phyloP scores from a whole-genome alignment of 345 rosid species.

The Hibiscus mutabilis region DNA sequence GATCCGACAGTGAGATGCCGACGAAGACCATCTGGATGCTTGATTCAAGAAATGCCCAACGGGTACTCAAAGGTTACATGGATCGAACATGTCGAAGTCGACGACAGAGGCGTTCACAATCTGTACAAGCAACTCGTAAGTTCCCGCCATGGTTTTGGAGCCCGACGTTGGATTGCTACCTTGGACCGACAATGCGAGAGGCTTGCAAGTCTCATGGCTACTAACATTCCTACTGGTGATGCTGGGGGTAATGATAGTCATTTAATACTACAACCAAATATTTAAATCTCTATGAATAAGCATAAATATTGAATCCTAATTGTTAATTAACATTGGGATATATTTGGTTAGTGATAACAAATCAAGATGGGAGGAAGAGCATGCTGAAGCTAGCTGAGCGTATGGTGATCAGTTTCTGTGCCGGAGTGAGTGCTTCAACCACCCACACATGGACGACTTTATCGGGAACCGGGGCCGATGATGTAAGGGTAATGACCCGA shows the following conservation, averaged over 20 bases:
- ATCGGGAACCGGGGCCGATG: slow-evolving; percentile 62
- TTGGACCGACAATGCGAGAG: slow-evolving; percentile 75
- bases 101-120: slow-evolving; percentile 56
- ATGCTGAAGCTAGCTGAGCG: slow-evolving; percentile 76
- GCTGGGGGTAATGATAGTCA: slow-evolving; percentile 34
- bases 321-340: background rate
- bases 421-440: slow-evolving; percentile 62
- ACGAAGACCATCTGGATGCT: background rate
- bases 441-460: slow-evolving; percentile 63
- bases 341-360: slow-evolving; percentile 42
- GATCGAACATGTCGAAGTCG: slow-evolving; percentile 94
- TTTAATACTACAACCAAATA: background rate
- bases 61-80: slow-evolving; percentile 57
- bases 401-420: slow-evolving; percentile 68
- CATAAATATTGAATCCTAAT: background rate
- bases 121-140: slow-evolving; percentile 52
- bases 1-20: background rate
- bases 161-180: slow-evolving; percentile 81
- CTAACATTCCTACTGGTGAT: slow-evolving; percentile 46
- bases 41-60: background rate
- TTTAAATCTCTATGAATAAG: background rate
- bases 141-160: slow-evolving; percentile 75
- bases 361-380: slow-evolving; percentile 61
- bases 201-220: slow-evolving; percentile 59
- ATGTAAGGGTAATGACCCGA: slow-evolving; percentile 71